These are phyloP conservation scores for Abrus pulchellus DNA, from an alignment of 306 rosid species.

Conservation along the genomic window DNA sequence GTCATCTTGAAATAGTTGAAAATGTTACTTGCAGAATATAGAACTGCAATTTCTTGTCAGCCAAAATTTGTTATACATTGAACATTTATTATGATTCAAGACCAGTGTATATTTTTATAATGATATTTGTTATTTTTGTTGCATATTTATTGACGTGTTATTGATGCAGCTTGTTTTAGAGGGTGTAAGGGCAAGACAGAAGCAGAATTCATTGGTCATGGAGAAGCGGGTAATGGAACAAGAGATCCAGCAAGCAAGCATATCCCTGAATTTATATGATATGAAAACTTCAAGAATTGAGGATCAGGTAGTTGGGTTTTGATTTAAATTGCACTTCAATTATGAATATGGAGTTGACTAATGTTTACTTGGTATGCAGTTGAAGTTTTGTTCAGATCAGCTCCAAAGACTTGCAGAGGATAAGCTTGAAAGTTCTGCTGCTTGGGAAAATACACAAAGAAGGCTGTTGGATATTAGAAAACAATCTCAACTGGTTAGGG, in stretches of 20 bases:
- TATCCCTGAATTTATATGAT: constrained; percentile 72
- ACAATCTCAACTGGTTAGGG: constrained; percentile 71
- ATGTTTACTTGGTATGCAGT: constrained; percentile 63
- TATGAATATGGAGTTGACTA: constrained; percentile 39
- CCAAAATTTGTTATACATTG: background rate
- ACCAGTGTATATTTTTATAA: background rate
- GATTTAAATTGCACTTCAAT: constrained; percentile 17
- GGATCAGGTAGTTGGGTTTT: constrained; percentile 75
- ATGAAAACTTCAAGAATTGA: constrained; percentile 76
- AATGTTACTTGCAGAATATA: background rate
- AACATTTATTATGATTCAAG: constrained; percentile 2
- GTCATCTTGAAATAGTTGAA: background rate
- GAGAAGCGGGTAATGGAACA: constrained; percentile 71
- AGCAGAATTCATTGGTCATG: constrained; percentile 66
- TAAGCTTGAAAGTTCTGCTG: constrained; percentile 64
- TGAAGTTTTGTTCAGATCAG: constrained; percentile 78
- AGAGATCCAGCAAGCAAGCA: constrained; percentile 77
- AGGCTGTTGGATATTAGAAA: constrained; percentile 69
- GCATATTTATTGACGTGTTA: constrained; percentile 24
- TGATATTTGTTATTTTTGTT: constrained; percentile 20
- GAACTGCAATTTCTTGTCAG: constrained; percentile 1
- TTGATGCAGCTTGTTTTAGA: constrained; percentile 88
- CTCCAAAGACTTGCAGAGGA: constrained; percentile 64
- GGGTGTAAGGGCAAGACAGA: constrained; percentile 79
- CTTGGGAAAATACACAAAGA: constrained; percentile 70